These are phyloP conservation scores for Yamadazyma friedrichii DNA, from an alignment of 1,139 yeast species.

Conservation along the genomic window DNA sequence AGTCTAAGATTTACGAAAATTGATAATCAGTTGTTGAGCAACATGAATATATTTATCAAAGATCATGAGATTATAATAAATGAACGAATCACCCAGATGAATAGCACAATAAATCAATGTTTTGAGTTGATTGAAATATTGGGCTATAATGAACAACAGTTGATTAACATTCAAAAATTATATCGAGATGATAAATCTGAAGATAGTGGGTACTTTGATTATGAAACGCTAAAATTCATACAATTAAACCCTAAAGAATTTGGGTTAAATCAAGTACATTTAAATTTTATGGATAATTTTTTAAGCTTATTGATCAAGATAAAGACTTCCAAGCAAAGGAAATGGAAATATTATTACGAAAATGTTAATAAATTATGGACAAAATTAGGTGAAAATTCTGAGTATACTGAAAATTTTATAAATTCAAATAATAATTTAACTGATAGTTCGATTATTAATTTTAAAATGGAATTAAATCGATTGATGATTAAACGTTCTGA, in stretches of 20 bases:
- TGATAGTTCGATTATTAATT: constrained; percentile 35
- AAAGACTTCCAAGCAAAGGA: constrained; percentile 32
- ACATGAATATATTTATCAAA: constrained; percentile 26
- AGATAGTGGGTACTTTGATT: constrained; percentile 30
- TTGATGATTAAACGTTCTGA: constrained; percentile 60
- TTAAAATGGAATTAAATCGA: constrained; percentile 56
- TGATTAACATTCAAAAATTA: constrained; percentile 33
- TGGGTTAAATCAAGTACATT: constrained; percentile 38
- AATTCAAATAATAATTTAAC: constrained; percentile 35
- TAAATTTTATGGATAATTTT: constrained; percentile 31
- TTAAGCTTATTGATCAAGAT: constrained; percentile 26
- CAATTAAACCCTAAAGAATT: constrained; percentile 38
- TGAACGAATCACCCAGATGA: constrained; percentile 25
- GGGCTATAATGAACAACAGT: constrained; percentile 34
- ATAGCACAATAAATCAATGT: constrained; percentile 24
- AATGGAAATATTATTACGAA: constrained; percentile 28
- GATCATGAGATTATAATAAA: constrained; percentile 25
- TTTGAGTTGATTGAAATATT: constrained; percentile 27
- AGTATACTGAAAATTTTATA: constrained; percentile 38
- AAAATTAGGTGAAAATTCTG: constrained; percentile 40
- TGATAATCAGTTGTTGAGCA: constrained; percentile 27
- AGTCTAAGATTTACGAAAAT: constrained; percentile 38
- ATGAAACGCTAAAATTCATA: constrained; percentile 37
- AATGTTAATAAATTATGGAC: constrained; percentile 51
- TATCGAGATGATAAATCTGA: constrained; percentile 7